Percentiles rank a stretch among this genome's conserved stretches.
Evolutionary conservation across 805 yeast genomes (phyloP).

Genomic region (Starmera pachycereana): DNA sequence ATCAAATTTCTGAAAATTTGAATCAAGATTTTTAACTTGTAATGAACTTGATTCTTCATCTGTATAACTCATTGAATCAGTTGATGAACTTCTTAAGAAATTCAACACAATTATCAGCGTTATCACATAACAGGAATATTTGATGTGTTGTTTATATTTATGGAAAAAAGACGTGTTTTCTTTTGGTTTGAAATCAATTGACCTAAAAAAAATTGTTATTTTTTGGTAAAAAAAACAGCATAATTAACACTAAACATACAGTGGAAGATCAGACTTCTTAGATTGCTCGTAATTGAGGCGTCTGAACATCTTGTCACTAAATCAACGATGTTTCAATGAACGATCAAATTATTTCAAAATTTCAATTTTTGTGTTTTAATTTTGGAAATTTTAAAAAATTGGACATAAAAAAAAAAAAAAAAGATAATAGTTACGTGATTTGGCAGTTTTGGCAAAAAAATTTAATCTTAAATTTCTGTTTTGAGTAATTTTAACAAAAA

Average conservation of each 20-base stretch:
- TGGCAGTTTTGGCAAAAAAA: too few species aligned
- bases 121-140: not conserved
- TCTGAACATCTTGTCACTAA: not conserved
- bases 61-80: not conserved
- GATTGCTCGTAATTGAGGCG: not conserved
- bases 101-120: not conserved
- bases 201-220: not conserved
- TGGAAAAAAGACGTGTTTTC: not conserved
- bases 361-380: too few species aligned
- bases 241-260: not conserved
- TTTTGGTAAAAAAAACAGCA: not conserved
- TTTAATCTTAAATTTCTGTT: too few species aligned
- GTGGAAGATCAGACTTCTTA: conserved; percentile 1
- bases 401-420: too few species aligned
- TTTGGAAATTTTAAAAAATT: too few species aligned
- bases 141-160: not conserved
- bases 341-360: too few species aligned
- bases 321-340: too few species aligned
- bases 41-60: conserved; percentile 3
- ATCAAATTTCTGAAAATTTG: conserved; percentile 24
- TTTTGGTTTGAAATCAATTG: not conserved
- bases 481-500: too few species aligned
- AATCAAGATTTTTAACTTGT: conserved; percentile 25
- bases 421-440: too few species aligned
- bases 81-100: not conserved